Evolutionary conservation across 495 filamentous ascomycete genomes (phyloP).

Genomic region (Talaromyces liani): DNA sequence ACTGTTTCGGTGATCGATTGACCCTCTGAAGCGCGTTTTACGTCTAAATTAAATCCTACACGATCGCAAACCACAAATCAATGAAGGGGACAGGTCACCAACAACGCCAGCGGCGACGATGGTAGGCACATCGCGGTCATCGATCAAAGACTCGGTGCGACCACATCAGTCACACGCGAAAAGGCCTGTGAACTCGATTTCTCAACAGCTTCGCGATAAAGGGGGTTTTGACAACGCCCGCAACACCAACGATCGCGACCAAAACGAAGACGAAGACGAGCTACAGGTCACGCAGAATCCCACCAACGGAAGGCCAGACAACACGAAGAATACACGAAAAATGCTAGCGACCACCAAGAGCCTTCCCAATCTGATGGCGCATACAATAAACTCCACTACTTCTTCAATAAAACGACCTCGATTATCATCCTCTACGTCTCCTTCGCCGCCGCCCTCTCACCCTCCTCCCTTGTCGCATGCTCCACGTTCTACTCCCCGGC

Average conservation of each 20-base stretch:
- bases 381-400: conserved; percentile 15
- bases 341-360: not conserved
- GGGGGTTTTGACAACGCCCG: conserved; percentile 6
- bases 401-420: conserved; percentile 12
- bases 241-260: conserved; percentile 17
- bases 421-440: conserved; percentile 6
- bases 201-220: not conserved
- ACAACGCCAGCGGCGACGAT: conserved; percentile 17
- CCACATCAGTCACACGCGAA: not conserved
- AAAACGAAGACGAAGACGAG: conserved; percentile 4
- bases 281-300: not conserved
- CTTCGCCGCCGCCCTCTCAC: not conserved
- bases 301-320: not conserved
- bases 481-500: not conserved
- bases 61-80: not conserved
- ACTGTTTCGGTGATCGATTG: not conserved
- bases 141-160: conserved; percentile 29
- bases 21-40: not conserved
- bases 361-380: conserved; percentile 1
- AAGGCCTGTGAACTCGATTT: not conserved
- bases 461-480: not conserved
- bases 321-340: not conserved
- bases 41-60: not conserved
- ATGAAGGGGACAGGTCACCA: not conserved
- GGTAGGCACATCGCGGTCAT: conserved; percentile 31